These are phyloP conservation scores for Gentiana dahurica DNA, from an alignment of 257 asterid genomes.

Conservation along the genomic window DNA sequence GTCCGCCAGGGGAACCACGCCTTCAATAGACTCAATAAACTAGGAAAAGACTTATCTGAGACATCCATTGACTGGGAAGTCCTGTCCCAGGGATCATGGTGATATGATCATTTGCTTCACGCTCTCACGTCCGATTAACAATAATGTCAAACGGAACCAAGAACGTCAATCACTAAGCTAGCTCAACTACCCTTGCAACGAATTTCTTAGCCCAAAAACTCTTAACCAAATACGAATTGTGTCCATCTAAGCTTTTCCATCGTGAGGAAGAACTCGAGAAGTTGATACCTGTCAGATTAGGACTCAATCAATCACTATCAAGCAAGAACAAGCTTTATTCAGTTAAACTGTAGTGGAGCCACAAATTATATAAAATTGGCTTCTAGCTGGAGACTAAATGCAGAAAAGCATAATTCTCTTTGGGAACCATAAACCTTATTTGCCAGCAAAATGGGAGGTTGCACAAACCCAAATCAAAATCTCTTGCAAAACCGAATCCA, in stretches of 20 bases:
- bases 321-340: too few species aligned
- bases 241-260: background rate
- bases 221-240: conserved; percentile 2
- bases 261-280: too few species aligned
- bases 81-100: conserved; percentile 53
- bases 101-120: conserved; percentile 40
- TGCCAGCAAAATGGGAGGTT: too few species aligned
- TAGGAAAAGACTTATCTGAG: conserved; percentile 42
- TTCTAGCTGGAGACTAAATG: too few species aligned
- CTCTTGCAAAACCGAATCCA: too few species aligned
- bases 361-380: too few species aligned
- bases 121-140: conserved; percentile 17
- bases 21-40: conserved; percentile 49
- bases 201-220: conserved; percentile 6
- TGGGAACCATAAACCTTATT: too few species aligned
- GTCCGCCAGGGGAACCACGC: conserved; percentile 77
- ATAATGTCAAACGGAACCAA: conserved; percentile 7
- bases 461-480: too few species aligned
- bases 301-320: too few species aligned
- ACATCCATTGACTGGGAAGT: conserved; percentile 53
- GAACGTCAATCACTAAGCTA: conserved; percentile 2
- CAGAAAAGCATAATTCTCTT: too few species aligned
- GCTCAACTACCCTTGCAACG: conserved; percentile 10
- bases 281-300: too few species aligned
- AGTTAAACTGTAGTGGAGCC: too few species aligned